Evolutionary conservation across 75 land plant species (phyloP).

Genomic region (Pinus tabuliformis): DNA sequence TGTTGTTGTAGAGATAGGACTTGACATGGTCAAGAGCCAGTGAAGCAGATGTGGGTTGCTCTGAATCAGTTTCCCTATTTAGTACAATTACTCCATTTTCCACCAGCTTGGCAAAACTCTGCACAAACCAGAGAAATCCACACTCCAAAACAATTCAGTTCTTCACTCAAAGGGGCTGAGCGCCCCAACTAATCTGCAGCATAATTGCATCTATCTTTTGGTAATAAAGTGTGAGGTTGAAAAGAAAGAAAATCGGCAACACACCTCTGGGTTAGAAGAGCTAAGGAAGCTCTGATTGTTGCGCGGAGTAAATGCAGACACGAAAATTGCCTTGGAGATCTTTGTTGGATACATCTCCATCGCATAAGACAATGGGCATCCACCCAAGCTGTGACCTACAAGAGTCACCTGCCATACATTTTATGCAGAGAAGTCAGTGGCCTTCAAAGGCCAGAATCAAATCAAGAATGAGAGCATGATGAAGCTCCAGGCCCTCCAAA

Average conservation of each 20-base stretch:
- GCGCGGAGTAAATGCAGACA: constrained; percentile 17
- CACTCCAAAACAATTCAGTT: no score
- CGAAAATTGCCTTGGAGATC: constrained; percentile 24
- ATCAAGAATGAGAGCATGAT: no score
- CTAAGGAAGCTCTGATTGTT: constrained; percentile 5
- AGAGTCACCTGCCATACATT: constrained; percentile 21
- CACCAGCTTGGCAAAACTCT: neutral
- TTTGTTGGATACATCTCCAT: constrained; percentile 17
- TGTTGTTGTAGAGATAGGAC: constrained; percentile 11
- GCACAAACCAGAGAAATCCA: neutral
- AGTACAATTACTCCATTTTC: neutral
- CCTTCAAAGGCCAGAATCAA: no score
- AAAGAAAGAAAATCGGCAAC: no score
- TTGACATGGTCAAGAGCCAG: neutral
- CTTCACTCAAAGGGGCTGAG: no score
- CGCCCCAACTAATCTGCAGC: no score
- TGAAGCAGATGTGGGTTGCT: constrained; percentile 5
- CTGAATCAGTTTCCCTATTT: neutral
- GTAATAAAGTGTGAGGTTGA: no score
- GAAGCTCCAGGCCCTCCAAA: no score
- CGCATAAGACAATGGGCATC: constrained; percentile 19
- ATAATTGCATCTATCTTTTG: no score
- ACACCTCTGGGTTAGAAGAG: constrained; percentile 2
- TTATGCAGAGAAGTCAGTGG: neutral
- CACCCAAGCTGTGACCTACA: constrained; percentile 28